Percentiles rank a stretch among this genome's conserved stretches.
Conservation (phyloP, 805 yeast genomes). For the Cyberlindnera subsufficiens region DNA sequence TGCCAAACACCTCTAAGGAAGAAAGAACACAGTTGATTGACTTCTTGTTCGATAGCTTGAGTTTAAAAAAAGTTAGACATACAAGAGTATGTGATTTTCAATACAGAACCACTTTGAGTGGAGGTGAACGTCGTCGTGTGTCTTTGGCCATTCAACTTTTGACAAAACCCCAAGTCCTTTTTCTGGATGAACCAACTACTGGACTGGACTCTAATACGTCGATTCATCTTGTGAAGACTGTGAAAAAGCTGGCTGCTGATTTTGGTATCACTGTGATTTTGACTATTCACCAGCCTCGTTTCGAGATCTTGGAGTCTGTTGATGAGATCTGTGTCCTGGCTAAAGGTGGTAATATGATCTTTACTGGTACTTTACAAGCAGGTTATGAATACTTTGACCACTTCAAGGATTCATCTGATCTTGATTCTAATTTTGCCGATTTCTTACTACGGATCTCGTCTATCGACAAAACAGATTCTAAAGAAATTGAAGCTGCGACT, state of each 20-base stretch:
- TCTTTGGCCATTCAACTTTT: conserved; percentile 75
- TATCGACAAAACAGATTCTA: conserved; percentile 37
- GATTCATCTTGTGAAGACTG: conserved; percentile 50
- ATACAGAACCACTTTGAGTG: conserved; percentile 55
- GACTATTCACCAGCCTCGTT: conserved; percentile 81
- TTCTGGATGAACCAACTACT: conserved; percentile 85
- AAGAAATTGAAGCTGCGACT: conserved; percentile 26
- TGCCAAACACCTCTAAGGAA: conserved; percentile 39
- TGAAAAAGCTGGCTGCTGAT: conserved; percentile 47
- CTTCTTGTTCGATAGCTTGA: conserved; percentile 57
- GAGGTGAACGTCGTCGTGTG: conserved; percentile 78
- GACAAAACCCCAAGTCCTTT: conserved; percentile 68
- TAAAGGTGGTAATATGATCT: conserved; percentile 49
- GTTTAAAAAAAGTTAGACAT: conserved; percentile 57
- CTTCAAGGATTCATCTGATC: conserved; percentile 28
- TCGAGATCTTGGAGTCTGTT: conserved; percentile 64
- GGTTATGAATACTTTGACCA: conserved; percentile 44
- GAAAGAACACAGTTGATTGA: conserved; percentile 48
- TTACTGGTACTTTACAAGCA: conserved; percentile 39
- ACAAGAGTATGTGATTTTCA: conserved; percentile 36
- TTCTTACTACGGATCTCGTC: conserved; percentile 51
- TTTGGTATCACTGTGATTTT: conserved; percentile 67
- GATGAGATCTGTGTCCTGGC: conserved; percentile 66
- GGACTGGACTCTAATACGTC: conserved; percentile 82
- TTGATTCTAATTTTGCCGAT: conserved; percentile 51